Evolutionary conservation across 495 filamentous ascomycete species (phyloP).

Genomic region (Rhypophila decipiens): DNA sequence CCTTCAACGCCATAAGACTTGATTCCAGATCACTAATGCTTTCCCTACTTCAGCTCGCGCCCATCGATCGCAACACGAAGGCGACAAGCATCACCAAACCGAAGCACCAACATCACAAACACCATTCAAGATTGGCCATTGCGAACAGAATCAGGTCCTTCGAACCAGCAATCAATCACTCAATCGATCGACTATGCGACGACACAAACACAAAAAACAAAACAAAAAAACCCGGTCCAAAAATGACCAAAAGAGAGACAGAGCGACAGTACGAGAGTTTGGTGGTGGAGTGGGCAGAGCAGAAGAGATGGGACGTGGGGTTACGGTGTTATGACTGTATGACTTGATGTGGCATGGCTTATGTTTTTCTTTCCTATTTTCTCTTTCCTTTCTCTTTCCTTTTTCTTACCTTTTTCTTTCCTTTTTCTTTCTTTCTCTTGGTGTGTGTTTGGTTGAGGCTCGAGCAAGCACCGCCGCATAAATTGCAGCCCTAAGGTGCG

Average conservation of each 20-base stretch:
- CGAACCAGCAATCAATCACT: background rate
- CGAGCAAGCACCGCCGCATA: too few species aligned
- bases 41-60: background rate
- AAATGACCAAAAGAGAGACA: too few species aligned
- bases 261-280: too few species aligned
- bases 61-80: background rate
- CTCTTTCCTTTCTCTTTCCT: constrained; percentile 5
- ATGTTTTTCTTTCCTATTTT: background rate
- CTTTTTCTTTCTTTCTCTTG: too few species aligned
- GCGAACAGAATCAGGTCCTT: background rate
- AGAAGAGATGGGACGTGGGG: background rate
- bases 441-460: too few species aligned
- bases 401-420: too few species aligned
- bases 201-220: background rate
- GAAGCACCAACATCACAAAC: background rate
- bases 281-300: background rate
- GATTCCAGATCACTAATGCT: background rate
- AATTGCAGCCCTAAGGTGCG: too few species aligned
- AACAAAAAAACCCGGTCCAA: too few species aligned
- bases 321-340: background rate
- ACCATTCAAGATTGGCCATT: background rate
- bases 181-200: background rate
- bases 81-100: background rate
- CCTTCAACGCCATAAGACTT: too few species aligned
- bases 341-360: constrained; percentile 13